These are phyloP conservation scores for Bryum argenteum DNA, from an alignment of 225 moss, liverwort and hornwort species.

Conservation along the genomic window DNA sequence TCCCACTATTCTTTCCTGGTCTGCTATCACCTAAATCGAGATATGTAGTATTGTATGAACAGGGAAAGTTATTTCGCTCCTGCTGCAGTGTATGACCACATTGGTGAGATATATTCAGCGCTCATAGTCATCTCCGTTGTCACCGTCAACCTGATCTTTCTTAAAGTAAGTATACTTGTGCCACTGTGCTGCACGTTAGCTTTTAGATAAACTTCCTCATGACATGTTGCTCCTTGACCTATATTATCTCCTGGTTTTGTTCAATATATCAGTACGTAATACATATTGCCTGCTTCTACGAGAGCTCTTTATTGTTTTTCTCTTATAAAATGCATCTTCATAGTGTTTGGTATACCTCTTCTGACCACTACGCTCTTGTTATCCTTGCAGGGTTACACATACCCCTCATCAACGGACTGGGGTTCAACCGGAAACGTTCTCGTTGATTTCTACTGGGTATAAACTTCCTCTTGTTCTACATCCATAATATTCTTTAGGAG, in stretches of 20 bases:
- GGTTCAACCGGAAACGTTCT: constrained; percentile 82
- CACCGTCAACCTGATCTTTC: constrained; percentile 60
- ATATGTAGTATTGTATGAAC: constrained; percentile 15
- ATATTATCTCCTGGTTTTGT: constrained; percentile 14
- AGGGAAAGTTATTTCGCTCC: constrained; percentile 78
- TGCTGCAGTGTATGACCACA: constrained; percentile 73
- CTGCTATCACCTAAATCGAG: too few relatives aligned
- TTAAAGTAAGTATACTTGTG: constrained; percentile 63
- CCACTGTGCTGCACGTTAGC: constrained; percentile 16
- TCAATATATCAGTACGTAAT: constrained; percentile 18
- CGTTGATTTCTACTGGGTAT: constrained; percentile 92
- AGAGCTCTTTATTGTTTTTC: constrained; percentile 16
- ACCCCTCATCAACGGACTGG: constrained; percentile 81
- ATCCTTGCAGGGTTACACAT: constrained; percentile 67
- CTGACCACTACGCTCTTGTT: constrained; percentile 24
- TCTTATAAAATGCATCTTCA: constrained; percentile 8
- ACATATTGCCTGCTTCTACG: constrained; percentile 8
- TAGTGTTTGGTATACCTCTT: neutral
- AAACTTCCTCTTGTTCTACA: neutral
- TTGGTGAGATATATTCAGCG: constrained; percentile 85
- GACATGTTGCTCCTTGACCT: constrained; percentile 28
- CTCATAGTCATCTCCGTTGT: constrained; percentile 67
- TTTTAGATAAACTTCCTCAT: constrained; percentile 18
- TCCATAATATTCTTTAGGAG: neutral
- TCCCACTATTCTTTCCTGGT: too few relatives aligned